These are phyloP conservation scores for Penicillium silybi DNA, from an alignment of 495 filamentous ascomycete species.

Conservation along the genomic window DNA sequence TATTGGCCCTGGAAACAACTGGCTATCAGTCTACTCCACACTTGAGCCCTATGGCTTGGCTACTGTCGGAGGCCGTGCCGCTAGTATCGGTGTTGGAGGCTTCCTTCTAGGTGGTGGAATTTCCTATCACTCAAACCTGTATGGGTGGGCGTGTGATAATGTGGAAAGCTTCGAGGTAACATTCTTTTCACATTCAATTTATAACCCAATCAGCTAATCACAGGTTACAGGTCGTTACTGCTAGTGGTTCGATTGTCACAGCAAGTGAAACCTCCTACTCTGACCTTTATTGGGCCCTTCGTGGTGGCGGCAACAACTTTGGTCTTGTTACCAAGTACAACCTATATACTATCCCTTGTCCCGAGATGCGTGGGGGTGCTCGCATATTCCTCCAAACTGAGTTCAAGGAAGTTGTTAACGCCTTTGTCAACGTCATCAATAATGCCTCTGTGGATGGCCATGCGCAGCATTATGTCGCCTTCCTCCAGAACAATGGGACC, in stretches of 20 bases:
- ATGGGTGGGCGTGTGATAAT: conserved; percentile 51
- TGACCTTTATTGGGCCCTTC: conserved; percentile 51
- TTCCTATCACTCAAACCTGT: conserved; percentile 36
- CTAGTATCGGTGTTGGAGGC: conserved; percentile 56
- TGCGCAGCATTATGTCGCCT: conserved; percentile 44
- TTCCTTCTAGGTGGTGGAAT: conserved; percentile 37
- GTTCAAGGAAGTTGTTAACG: conserved; percentile 30
- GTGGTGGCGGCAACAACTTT: conserved; percentile 49
- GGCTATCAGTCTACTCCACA: conserved; percentile 44
- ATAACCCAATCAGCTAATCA: background rate
- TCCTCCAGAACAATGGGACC: conserved; percentile 26
- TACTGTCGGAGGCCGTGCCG: conserved; percentile 53
- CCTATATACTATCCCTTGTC: conserved; percentile 35
- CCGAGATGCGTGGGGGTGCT: conserved; percentile 36
- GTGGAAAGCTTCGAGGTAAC: conserved; percentile 41
- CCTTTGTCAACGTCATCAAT: conserved; percentile 34
- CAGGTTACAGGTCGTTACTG: conserved; percentile 34
- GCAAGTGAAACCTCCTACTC: conserved; percentile 33
- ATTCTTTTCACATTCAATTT: background rate
- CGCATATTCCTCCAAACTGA: conserved; percentile 41
- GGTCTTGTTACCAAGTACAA: conserved; percentile 48
- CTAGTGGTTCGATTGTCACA: conserved; percentile 38
- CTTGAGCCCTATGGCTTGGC: conserved; percentile 47
- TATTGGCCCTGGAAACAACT: conserved; percentile 26
- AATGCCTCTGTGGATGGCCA: conserved; percentile 36